Base-by-base conservation (phyloP, 139 green algal species). In the Auxenochlorella protothecoides region DNA sequence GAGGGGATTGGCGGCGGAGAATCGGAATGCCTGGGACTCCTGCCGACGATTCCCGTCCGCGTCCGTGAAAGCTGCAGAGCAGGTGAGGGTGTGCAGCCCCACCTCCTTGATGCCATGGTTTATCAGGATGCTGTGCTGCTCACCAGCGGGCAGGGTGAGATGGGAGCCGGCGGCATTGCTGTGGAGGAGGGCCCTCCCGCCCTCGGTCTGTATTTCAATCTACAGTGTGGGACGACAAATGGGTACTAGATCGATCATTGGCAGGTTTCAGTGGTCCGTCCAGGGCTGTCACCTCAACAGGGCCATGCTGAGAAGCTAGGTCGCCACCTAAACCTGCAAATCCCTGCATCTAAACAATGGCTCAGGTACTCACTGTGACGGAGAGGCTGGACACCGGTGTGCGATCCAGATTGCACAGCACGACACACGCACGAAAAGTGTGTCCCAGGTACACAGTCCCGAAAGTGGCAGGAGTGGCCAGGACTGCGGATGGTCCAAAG, bases 1-100 rank as follows among this genome's bases (percentile, higher is more conserved):
- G 52, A 92, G 66, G 6, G 86, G 86, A 74, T 90, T 92, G 64
- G 64, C 55, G 16, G 83, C 81, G 6, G 69, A 55, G 62, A 92
- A 92, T 59, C 85, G 87, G 74, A 86, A 91, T 69, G 76, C 78
- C 73, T 87, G 80, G 11, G 71, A 64, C 55, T 71, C 11, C 9
- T 15, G 11, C 57, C 11, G 57, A 62, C 57, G 57, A 62, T 11
- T 11, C 9, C 57, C 57, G 9, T 11, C 57, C 9, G 9, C 11
- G 2, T 62, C 57, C 11, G 27, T 55, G 67, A 55, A 75, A 5
- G 14, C 4, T 52, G 53, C 51, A 8, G 13, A 55, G 53, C 27
- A 72, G 5, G 15, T 27, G 15, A 76, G 12, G 60, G 12, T 72
- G 55, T 72, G 72, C 16, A 10, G 4, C 44, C 52, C 64, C 2